phyloP scores from a whole-genome alignment of 2,329 filamentous ascomycete species.

The Chaetomiaceae sp. region DNA sequence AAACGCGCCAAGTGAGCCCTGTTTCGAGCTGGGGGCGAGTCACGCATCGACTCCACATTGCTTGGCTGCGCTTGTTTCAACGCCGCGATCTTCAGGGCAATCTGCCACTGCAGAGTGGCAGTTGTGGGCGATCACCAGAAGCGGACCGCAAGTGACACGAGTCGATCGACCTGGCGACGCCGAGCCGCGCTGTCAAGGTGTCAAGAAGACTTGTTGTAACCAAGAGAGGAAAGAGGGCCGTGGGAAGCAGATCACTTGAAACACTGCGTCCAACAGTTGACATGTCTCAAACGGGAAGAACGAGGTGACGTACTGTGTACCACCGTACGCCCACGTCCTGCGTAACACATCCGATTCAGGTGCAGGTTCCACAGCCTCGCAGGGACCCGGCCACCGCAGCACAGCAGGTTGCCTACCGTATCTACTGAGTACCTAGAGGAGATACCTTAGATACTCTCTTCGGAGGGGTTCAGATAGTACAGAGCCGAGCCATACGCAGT shows the following conservation, averaged over 20 bases:
- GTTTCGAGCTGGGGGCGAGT: slow-evolving; percentile 13
- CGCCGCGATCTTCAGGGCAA: slow-evolving; percentile 11
- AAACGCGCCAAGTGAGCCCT: not conserved
- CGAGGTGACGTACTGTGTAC: not conserved
- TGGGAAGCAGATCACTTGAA: slow-evolving; percentile 2
- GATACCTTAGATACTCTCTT: no score
- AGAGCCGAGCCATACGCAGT: not conserved
- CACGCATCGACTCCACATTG: slow-evolving; percentile 7
- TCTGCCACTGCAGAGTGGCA: slow-evolving; percentile 4
- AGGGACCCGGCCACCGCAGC: not conserved
- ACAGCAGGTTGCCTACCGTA: not conserved
- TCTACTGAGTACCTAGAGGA: not conserved
- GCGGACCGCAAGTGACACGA: not conserved
- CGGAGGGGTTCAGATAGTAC: no score
- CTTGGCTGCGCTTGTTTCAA: slow-evolving; percentile 16
- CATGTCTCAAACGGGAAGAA: not conserved
- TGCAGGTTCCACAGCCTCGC: not conserved
- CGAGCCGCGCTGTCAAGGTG: not conserved
- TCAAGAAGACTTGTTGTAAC: slow-evolving; percentile 4
- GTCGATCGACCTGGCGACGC: not conserved
- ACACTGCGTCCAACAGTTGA: not conserved
- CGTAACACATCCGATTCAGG: not conserved
- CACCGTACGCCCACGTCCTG: not conserved
- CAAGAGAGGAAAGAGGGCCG: no score
- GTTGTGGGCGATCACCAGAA: slow-evolving; percentile 10